phyloP scores from a whole-genome alignment of 2,329 filamentous ascomycete species.

The Onygenales sp. region DNA sequence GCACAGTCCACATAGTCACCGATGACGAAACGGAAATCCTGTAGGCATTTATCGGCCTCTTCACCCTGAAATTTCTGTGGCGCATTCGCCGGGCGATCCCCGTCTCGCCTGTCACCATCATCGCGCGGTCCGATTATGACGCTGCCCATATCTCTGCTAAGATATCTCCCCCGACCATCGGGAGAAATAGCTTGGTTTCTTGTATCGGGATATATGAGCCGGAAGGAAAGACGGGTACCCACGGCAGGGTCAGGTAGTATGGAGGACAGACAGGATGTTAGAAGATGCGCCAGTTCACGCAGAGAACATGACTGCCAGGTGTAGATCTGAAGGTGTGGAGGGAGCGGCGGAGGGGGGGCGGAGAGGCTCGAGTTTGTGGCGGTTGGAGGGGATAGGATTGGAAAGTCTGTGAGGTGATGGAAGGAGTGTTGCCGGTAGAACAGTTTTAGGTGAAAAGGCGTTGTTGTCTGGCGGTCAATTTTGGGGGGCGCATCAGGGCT shows the following conservation, averaged over 20 bases:
- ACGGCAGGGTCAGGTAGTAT: constrained; percentile 64
- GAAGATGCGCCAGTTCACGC: constrained; percentile 67
- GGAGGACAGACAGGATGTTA: constrained; percentile 58
- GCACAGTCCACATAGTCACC: constrained; percentile 83
- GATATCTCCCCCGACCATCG: constrained; percentile 51
- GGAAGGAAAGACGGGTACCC: constrained; percentile 79
- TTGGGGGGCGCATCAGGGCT: constrained; percentile 29
- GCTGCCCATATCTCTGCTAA: constrained; percentile 72
- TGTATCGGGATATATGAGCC: constrained; percentile 75
- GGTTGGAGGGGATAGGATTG: constrained; percentile 19
- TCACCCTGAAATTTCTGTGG: constrained; percentile 40
- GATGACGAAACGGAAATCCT: constrained; percentile 71
- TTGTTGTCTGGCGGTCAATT: constrained; percentile 59
- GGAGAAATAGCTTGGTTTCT: constrained; percentile 28
- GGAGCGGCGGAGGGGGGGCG: constrained; percentile 48
- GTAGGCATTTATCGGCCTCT: constrained; percentile 63
- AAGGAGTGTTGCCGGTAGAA: constrained; percentile 70
- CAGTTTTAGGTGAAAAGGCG: constrained; percentile 76
- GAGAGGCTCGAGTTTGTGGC: constrained; percentile 30
- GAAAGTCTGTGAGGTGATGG: constrained; percentile 44
- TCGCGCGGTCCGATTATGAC: constrained; percentile 55
- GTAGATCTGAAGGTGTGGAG: constrained; percentile 68
- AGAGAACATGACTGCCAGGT: constrained; percentile 78
- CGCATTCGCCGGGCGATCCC: constrained; percentile 28
- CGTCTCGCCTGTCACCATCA: constrained; percentile 25